Conservation (phyloP, 2,329 filamentous ascomycete genomes). For the Fusarium metavorans region DNA sequence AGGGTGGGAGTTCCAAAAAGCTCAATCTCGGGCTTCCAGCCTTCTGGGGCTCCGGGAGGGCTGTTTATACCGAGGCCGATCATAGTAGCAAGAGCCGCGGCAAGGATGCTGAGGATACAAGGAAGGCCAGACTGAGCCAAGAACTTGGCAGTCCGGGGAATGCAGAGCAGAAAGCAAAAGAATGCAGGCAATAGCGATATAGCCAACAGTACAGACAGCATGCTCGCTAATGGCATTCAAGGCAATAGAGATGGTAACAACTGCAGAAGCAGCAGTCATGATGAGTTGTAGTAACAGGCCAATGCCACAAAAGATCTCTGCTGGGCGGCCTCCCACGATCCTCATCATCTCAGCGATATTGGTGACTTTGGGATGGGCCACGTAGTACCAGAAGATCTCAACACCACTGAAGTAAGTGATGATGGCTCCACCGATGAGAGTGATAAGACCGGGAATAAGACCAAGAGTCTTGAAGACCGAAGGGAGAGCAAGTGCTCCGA, state of each 20-base stretch:
- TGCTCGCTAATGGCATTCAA: slow-evolving; percentile 74
- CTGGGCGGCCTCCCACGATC: slow-evolving; percentile 23
- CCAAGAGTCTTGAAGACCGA: slow-evolving; percentile 22
- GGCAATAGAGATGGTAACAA: slow-evolving; percentile 72
- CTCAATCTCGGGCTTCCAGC: slow-evolving; percentile 28
- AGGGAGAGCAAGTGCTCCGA: slow-evolving; percentile 21
- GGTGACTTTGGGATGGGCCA: slow-evolving; percentile 16
- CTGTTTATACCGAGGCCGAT: slow-evolving; percentile 31
- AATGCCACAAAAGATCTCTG: slow-evolving; percentile 18
- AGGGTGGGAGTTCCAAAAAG: slow-evolving; percentile 20
- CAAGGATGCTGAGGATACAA: slow-evolving; percentile 35
- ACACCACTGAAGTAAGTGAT: slow-evolving; percentile 24
- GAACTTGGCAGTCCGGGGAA: slow-evolving; percentile 70
- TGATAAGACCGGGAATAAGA: slow-evolving; percentile 22
- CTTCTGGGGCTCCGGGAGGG: slow-evolving; percentile 20
- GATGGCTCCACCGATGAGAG: slow-evolving; percentile 8
- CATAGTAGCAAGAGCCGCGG: slow-evolving; percentile 38
- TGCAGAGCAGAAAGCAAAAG: slow-evolving; percentile 69
- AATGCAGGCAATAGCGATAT: slow-evolving; percentile 70
- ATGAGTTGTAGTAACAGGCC: slow-evolving; percentile 19
- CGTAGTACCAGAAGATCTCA: slow-evolving; percentile 20
- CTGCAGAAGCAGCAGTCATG: slow-evolving; percentile 61
- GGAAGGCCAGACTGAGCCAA: slow-evolving; percentile 32
- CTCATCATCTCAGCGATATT: slow-evolving; percentile 27
- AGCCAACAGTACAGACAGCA: slow-evolving; percentile 71